Base-by-base conservation (phyloP, 352 stramenopile genomes). In the Pythium oligandrum region DNA sequence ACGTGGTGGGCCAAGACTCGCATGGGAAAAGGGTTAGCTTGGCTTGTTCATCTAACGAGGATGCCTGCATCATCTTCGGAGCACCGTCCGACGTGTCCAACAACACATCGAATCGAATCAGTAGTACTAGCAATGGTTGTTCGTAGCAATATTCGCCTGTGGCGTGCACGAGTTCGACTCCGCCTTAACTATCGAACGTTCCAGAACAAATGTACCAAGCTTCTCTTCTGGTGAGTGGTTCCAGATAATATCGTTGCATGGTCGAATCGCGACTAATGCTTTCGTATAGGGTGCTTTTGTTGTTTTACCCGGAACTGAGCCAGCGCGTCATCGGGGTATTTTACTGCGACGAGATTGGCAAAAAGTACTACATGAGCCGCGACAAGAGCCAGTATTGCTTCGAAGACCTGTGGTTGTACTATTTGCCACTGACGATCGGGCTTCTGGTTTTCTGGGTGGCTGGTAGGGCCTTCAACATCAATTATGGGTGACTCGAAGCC, bases 221-320 rank as follows among this genome's bases (percentile, higher is more conserved):
- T 90, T 26, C 64, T 85, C 31, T 88, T 90, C 49, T 90, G 80
- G 75, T 82, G 52, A 30, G 57, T 54, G 6, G 0, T 39, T 56
- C 36, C 17, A 26, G 17, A 26, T 0, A 26, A 26, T 26, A 26
- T 26, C 17, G 17, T 26, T 26, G 17, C 17, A 26, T 26, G 17
- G 17, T 26, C 17, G 17, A 26, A 26, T 26, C 17, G 17, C 17
- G 17, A 26, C 17, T 26, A 26, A 26, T 26, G 17, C 17, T 44
- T 43, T 32, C 56, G 44, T 59, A 7, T 48, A 82, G 71, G 78
- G 65, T 90, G 12, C 49, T 87, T 40, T 49, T 90, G 17, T 34
- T 90, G 12, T 88, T 86, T 26, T 88, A 90, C 45, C 80, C 80
- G 1, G 75, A 87, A 48, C 53, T 90, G n/a, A 85, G 75, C 48